Evolutionary conservation across 176 grass and related monocot species (phyloP).

Genomic region (bread wheat (Triticum aestivum)): IWGSC_CS_RefSeq_v2.1 NC_057799.1:442535064-442535563

Average conservation of each 20-base stretch:
- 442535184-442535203: conserved; percentile 27
- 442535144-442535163: neutral
- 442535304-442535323: neutral
- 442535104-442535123: conserved; percentile 1
- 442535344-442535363: neutral
- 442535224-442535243: neutral
- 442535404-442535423: conserved; percentile 17
- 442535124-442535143: neutral
- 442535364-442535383: neutral
- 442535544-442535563: conserved; percentile 53
- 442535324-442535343: too few relatives aligned
- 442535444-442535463: neutral
- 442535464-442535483: neutral
- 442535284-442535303: neutral
- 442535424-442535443: conserved; percentile 13
- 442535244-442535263: neutral
- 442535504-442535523: conserved; percentile 42
- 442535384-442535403: neutral
- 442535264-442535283: neutral
- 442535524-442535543: conserved; percentile 56
- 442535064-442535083: neutral
- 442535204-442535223: neutral
- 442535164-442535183: neutral
- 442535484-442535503: conserved; percentile 11
- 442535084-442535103: conserved; percentile 26